Evolutionary conservation across 2,329 filamentous ascomycete genomes (phyloP), one percentile per base, ranked within the genome.

Genomic region (Arthrobotrys megalospora): DNA sequence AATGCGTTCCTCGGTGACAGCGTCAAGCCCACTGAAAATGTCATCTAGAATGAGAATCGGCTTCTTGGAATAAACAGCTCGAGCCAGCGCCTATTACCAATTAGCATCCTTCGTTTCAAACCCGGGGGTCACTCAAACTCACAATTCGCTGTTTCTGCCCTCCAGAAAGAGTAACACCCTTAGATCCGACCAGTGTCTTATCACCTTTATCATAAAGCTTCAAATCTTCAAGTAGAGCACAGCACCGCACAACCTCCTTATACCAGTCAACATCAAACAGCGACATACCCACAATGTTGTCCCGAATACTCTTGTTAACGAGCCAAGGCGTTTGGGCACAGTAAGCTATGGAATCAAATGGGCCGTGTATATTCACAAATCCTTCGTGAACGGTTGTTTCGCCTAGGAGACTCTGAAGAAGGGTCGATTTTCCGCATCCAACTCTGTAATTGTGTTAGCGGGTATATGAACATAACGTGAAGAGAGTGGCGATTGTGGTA

Each of bases 81-180:
- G 16, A 14, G 76, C 76, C 8, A 75, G 48, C 10, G 75, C 75
- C 75, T 78, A 45, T 8, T 85, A 81, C 4, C 21, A 47, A 48
- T 55, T 32, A 82, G 62, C 0, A 82, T 82, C 1, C 80, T 80
- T 14, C 81, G 82, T 41, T 80, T 80, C 2, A 85, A 80, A 80
- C 77, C 6, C 0, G 81, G 82, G 0, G 86, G 0, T 86, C 84
- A 5, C 82, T 21, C 24, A 65, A 85, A 85, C 53, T 85, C 83
- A 11, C 69, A 8, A 87, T 82, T 14, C 85, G 83, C 63, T 86
- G 85, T 78, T 85, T 85, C 79, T 88, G 87, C 0, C 86, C 86
- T 5, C 87, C 87, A 3, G 85, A 86, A 0, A 88, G 82, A 2
- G 83, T 84, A 58, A 86, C 83, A 0, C 87, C 86, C 36, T 86